Evolutionary conservation across 2,329 filamentous ascomycete species (phyloP), one percentile per base, ranked within the genome.

Genomic region (Mycosphaerella sp.): DNA sequence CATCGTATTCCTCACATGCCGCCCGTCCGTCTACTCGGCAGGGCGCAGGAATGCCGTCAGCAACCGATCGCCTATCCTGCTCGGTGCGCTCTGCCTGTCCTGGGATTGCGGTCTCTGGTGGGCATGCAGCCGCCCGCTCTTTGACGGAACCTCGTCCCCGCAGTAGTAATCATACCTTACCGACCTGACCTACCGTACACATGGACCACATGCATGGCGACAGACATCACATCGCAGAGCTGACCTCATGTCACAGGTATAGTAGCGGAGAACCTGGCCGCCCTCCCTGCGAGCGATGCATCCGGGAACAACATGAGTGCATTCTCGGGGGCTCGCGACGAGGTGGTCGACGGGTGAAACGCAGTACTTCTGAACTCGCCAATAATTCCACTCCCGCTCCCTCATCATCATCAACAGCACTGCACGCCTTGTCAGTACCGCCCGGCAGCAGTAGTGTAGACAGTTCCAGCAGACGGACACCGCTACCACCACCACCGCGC

Each of bases 231-330:
- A 21, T 7, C 26, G 6, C 48, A 51, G 17, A 21, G 39, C 50
- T 47, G 49, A 53, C 50, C 14, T 7, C 7, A 10, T 43, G 51
- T 50, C 34, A 56, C 48, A 66, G 65, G 45, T 67, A 67, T 55
- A 64, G 61, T 45, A 67, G 64, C 45, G 65, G 64, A 36, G 62
- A 66, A 40, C 64, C 64, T 6, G 64, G 62, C 4, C 57, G 63
- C 21, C 66, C 66, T 12, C 66, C 65, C 11, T 68, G 66, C 49
- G 66, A 68, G 52, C 53, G 66, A 51, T 68, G 66, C 54, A 67
- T 68, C 38, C 57, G 66, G 12, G 66, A 68, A 44, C 65, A 68
- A 47, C 65, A 67, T 46, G 66, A 68, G 56, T 68, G 66, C 51
- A 53, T 68, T 26, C 64, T 68, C 4, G 66, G 66, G 45, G 64